Conservation (phyloP, 176 grass and related monocot species). For the Triticum monococcum region DNA sequence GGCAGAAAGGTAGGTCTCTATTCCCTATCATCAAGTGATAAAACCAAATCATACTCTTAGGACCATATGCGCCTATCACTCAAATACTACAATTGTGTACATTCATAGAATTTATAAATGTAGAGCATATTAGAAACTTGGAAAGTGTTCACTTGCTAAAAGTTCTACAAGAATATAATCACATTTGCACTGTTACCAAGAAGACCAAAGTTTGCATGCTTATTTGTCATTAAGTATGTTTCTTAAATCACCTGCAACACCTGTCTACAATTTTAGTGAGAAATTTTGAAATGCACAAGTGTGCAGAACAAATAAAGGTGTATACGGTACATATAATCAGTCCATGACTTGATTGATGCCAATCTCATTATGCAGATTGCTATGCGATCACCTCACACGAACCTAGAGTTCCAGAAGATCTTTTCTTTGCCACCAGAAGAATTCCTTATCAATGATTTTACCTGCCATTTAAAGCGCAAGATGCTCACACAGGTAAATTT, state of each 20-base stretch:
- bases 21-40: not conserved
- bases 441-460: constrained; percentile 99
- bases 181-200: not conserved
- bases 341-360: not conserved
- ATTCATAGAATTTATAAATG: not conserved
- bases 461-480: constrained; percentile 95
- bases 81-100: not conserved
- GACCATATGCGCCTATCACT: not conserved
- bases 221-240: not conserved
- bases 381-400: constrained; percentile 88
- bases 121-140: not conserved
- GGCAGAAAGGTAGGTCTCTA: constrained; percentile 71
- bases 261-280: not conserved
- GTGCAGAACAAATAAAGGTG: too few relatives aligned
- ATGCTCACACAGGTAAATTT: constrained; percentile 75
- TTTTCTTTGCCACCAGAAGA: constrained; percentile 88
- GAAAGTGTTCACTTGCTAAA: not conserved
- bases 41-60: not conserved
- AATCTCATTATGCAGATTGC: constrained; percentile 61
- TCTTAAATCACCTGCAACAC: not conserved
- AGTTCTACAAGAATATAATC: not conserved
- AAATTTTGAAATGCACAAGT: not conserved
- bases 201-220: not conserved
- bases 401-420: constrained; percentile 84
- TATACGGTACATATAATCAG: not conserved